Percentiles rank a stretch among this genome's conserved stretches.
phyloP scores from a whole-genome alignment of 164 flowering plant species.

The Piper longum region DNA sequence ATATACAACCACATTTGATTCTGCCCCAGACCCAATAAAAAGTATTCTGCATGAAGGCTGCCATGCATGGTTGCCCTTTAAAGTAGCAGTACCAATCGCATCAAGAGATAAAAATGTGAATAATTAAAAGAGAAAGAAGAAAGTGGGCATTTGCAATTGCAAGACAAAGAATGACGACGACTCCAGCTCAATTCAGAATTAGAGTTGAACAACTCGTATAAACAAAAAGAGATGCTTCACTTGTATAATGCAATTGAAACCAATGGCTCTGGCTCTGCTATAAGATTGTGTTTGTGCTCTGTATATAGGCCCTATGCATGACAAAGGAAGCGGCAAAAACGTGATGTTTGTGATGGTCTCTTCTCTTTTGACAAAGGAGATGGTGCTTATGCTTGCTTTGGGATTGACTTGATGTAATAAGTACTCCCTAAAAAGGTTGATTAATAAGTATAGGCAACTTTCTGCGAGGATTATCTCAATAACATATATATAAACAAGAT shows the following conservation, averaged over 20 bases:
- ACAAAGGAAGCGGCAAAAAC: background rate
- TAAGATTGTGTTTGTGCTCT: background rate
- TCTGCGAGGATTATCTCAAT: too few relatives aligned
- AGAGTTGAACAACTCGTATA: background rate
- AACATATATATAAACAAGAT: too few relatives aligned
- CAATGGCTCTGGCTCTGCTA: background rate
- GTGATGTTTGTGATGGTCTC: background rate
- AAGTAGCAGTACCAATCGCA: background rate
- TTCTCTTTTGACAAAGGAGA: background rate
- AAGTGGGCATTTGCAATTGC: conserved; percentile 1
- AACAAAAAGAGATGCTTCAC: background rate
- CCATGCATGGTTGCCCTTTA: conserved; percentile 8
- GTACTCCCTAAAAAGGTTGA: background rate
- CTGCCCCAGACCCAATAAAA: background rate
- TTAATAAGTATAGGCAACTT: background rate
- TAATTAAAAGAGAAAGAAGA: background rate
- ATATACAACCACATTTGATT: background rate
- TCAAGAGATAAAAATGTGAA: background rate
- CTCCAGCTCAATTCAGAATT: background rate
- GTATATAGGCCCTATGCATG: background rate
- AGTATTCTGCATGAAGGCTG: conserved; percentile 12
- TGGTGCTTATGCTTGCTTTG: background rate
- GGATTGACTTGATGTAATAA: background rate
- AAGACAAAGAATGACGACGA: conserved; percentile 2
- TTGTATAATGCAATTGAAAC: background rate